A percentile compares a stretch with the other conserved stretches of the same genome.
Evolutionary conservation across 2,329 filamentous ascomycete genomes (phyloP).

Genomic region (Penicillium sp.): DNA sequence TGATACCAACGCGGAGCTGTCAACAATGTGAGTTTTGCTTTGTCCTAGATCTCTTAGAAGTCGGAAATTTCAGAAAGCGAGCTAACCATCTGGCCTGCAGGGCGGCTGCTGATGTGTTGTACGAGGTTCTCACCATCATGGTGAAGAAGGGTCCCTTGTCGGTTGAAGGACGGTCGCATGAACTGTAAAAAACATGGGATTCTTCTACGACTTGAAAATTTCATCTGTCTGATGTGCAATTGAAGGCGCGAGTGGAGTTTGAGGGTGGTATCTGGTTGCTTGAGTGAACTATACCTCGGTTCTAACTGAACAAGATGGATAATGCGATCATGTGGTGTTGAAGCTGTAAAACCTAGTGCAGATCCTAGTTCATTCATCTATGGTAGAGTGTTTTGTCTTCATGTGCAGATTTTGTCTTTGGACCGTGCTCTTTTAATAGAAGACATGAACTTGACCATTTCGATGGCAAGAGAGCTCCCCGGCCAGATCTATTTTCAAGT

Average conservation of each 20-base stretch:
- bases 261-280: not conserved
- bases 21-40: slow-evolving; percentile 46
- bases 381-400: too few relatives aligned
- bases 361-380: too few relatives aligned
- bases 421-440: too few relatives aligned
- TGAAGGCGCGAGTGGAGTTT: not conserved
- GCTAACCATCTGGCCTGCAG: slow-evolving; percentile 17
- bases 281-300: not conserved
- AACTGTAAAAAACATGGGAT: not conserved
- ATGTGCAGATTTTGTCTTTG: too few relatives aligned
- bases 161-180: slow-evolving; percentile 13
- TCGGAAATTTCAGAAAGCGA: not conserved
- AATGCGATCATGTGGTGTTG: not conserved
- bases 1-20: slow-evolving; percentile 63
- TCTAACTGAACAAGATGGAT: not conserved
- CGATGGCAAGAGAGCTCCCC: too few relatives aligned
- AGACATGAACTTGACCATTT: too few relatives aligned
- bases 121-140: slow-evolving; percentile 81
- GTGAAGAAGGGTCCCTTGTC: slow-evolving; percentile 72
- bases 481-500: too few relatives aligned
- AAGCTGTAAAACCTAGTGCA: not conserved
- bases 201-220: not conserved
- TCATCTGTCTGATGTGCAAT: not conserved
- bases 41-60: not conserved
- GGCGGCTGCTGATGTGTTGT: slow-evolving; percentile 63